phyloP scores from a whole-genome alignment of 306 rosid genomes.

The Cicer bijugum region DNA sequence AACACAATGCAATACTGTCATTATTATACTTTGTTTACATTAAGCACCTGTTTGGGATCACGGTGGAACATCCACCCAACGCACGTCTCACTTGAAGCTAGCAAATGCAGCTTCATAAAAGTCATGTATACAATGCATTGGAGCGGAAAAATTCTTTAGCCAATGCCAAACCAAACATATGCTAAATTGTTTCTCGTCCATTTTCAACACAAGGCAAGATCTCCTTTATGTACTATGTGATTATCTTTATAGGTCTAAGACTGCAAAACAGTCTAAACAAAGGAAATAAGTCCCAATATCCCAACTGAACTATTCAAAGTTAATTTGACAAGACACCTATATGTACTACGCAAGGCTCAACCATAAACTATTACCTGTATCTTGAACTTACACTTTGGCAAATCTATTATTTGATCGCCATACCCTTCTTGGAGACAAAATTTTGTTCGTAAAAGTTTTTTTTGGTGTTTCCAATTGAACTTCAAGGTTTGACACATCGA shows the following conservation, averaged over 20 bases:
- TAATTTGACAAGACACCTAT: constrained; percentile 37
- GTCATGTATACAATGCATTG: no score
- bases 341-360: constrained; percentile 41
- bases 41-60: neutral
- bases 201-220: constrained; percentile 39
- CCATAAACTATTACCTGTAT: constrained; percentile 39
- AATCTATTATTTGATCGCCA: constrained; percentile 51
- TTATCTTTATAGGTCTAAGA: neutral
- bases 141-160: no score
- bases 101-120: no score
- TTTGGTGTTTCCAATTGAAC: constrained; percentile 58
- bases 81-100: no score
- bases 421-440: constrained; percentile 51
- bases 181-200: neutral
- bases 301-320: constrained; percentile 20
- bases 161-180: no score
- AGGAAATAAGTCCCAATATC: neutral
- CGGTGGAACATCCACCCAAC: no score
- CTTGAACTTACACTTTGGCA: constrained; percentile 36
- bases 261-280: neutral
- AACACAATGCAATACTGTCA: constrained; percentile 30
- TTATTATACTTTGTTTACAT: constrained; percentile 27
- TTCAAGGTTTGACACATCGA: constrained; percentile 72
- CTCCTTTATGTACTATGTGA: constrained; percentile 32
- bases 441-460: constrained; percentile 45